These are phyloP conservation scores for Adansonia madagascariensis DNA, from an alignment of 441 rosid species.

Conservation along the genomic window DNA sequence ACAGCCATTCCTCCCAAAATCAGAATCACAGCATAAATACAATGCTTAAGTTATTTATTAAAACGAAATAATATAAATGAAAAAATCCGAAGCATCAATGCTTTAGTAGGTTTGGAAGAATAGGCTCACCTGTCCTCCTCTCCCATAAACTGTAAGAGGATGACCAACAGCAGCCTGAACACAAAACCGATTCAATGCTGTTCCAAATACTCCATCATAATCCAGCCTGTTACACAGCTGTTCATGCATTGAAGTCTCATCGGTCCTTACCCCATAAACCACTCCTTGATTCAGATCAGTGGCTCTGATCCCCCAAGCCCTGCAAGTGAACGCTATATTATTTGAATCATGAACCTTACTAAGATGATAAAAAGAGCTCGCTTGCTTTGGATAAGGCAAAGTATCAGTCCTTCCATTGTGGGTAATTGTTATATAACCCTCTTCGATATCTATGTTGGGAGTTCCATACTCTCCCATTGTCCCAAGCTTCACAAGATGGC, in stretches of 20 bases:
- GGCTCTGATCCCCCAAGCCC: conserved; percentile 98
- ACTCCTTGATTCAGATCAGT: conserved; percentile 97
- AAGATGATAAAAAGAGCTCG: conserved; percentile 94
- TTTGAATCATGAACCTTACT: conserved; percentile 94
- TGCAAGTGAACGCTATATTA: conserved; percentile 95
- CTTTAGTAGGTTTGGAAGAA: conserved; percentile 7
- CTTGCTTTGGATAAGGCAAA: conserved; percentile 94
- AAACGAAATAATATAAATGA: neutral
- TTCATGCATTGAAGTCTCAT: conserved; percentile 87
- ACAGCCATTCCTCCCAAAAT: neutral
- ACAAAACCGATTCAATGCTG: conserved; percentile 90
- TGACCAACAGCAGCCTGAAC: conserved; percentile 96
- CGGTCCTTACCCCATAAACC: conserved; percentile 87
- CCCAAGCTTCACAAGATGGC: conserved; percentile 93
- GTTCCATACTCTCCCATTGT: conserved; percentile 99
- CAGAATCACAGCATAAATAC: neutral
- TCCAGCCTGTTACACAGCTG: conserved; percentile 79
- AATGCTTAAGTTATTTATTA: neutral
- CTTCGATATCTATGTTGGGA: conserved; percentile 94
- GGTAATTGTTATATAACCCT: conserved; percentile 87
- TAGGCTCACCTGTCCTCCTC: conserved; percentile 85
- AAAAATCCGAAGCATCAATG: neutral
- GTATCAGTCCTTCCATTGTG: conserved; percentile 94
- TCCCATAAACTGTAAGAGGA: conserved; percentile 93
- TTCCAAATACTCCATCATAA: conserved; percentile 93